A percentile compares a stretch with the other conserved stretches of the same genome.
Conservation (phyloP, 176 grass and related monocot species). For the Triticum turgidum region DNA sequence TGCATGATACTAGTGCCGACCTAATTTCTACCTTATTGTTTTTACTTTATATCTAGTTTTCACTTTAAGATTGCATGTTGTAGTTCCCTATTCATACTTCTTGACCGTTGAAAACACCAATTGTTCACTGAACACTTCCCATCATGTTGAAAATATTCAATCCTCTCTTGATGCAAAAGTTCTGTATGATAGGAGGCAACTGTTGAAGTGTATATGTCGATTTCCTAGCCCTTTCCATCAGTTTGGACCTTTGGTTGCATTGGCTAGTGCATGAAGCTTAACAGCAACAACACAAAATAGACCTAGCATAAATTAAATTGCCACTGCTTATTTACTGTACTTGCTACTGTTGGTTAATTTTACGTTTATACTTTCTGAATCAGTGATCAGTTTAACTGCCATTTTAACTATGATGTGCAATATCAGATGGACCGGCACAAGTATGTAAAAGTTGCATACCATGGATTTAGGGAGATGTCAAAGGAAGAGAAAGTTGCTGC, state of each 20-base stretch:
- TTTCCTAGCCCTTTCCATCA: too few species aligned
- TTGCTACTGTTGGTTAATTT: background rate
- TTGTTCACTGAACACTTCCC: background rate
- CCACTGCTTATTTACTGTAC: background rate
- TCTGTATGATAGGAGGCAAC: background rate
- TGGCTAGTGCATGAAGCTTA: too few species aligned
- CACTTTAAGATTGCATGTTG: background rate
- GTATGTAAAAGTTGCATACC: constrained; percentile 99
- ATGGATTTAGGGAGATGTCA: constrained; percentile 88
- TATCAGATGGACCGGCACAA: constrained; percentile 99
- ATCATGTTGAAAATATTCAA: constrained; percentile 23
- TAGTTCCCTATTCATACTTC: background rate
- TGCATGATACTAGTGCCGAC: background rate
- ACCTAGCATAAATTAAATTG: constrained; percentile 2
- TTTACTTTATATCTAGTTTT: background rate
- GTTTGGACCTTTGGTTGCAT: too few species aligned
- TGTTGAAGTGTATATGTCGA: too few species aligned
- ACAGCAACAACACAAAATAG: background rate
- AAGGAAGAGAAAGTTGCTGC: constrained; percentile 92
- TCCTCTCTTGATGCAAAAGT: background rate
- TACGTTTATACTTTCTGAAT: background rate
- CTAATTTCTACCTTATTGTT: background rate
- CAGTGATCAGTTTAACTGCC: constrained; percentile 15
- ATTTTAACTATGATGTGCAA: constrained; percentile 33
- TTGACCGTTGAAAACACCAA: constrained; percentile 4